Evolutionary conservation across 192 early-diverging fungal genomes (phyloP).

Genomic region (Entomortierella lignicola): DNA sequence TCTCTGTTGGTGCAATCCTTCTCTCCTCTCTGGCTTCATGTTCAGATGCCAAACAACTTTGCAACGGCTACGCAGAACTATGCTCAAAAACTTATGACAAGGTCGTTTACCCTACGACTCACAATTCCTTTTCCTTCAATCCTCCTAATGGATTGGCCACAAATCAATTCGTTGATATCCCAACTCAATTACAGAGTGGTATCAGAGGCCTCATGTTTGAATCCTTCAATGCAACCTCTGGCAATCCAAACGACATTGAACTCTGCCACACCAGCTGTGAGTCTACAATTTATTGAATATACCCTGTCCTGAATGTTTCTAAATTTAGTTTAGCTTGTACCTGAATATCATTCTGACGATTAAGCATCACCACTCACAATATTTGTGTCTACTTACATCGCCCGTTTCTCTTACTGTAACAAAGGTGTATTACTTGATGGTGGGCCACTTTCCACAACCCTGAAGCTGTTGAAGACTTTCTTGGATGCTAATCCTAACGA

Average conservation of each 20-base stretch:
- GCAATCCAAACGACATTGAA: conserved; percentile 52
- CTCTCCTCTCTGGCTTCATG: conserved; percentile 1
- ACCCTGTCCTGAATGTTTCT: too few relatives aligned
- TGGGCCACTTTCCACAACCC: conserved; percentile 24
- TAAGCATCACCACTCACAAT: too few relatives aligned
- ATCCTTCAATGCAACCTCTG: conserved; percentile 40
- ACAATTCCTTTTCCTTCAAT: conserved; percentile 74
- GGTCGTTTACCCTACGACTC: conserved; percentile 75
- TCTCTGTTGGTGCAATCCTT: conserved; percentile 5
- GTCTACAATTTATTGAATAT: not conserved
- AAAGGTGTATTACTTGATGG: conserved; percentile 25
- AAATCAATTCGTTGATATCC: conserved; percentile 74
- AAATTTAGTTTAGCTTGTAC: too few relatives aligned
- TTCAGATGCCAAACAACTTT: conserved; percentile 47
- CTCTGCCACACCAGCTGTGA: conserved; percentile 77
- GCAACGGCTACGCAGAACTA: conserved; percentile 78
- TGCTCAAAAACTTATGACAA: conserved; percentile 72
- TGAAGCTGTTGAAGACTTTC: conserved; percentile 40
- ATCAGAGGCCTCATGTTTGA: conserved; percentile 82
- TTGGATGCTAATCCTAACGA: conserved; percentile 52
- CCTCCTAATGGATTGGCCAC: conserved; percentile 67
- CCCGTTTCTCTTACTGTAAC: too few relatives aligned
- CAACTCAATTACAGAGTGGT: conserved; percentile 76
- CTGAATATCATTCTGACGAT: not conserved
- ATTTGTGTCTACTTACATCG: too few relatives aligned